These are phyloP conservation scores for Monosporascus sp. DNA, from an alignment of 2,329 filamentous ascomycete genomes.

Conservation along the genomic window DNA sequence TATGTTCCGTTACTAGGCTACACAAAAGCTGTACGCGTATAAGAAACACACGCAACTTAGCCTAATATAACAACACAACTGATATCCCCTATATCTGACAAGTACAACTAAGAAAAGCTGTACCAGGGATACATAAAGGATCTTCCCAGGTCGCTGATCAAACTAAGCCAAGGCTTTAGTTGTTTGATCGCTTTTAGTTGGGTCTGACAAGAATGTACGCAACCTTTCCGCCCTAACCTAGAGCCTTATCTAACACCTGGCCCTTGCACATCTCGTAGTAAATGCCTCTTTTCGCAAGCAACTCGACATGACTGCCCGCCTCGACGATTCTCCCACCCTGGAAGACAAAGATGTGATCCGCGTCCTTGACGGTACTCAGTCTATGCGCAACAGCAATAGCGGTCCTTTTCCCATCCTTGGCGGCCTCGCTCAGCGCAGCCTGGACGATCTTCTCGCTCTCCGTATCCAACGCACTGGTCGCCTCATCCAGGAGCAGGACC, in stretches of 20 bases:
- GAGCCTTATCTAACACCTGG: neutral
- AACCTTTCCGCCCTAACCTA: too few relatives aligned
- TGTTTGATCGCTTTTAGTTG: too few relatives aligned
- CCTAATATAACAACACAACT: too few relatives aligned
- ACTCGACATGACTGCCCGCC: conserved; percentile 46
- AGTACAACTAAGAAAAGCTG: too few relatives aligned
- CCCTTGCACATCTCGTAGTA: conserved; percentile 48
- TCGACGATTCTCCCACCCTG: conserved; percentile 47
- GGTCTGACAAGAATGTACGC: too few relatives aligned
- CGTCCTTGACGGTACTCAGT: conserved; percentile 25
- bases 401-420: conserved; percentile 6
- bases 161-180: too few relatives aligned
- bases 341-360: conserved; percentile 55
- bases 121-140: too few relatives aligned
- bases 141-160: too few relatives aligned
- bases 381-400: conserved; percentile 22
- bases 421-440: conserved; percentile 4
- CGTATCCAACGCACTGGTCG: conserved; percentile 10
- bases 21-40: too few relatives aligned
- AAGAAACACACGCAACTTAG: too few relatives aligned
- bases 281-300: conserved; percentile 49
- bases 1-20: too few relatives aligned
- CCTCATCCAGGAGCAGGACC: conserved; percentile 40
- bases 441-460: conserved; percentile 9
- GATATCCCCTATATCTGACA: too few relatives aligned